These are phyloP conservation scores for Lactifluus hygrophoroides DNA, from an alignment of 768 basidiomycete genomes.

Conservation along the genomic window DNA sequence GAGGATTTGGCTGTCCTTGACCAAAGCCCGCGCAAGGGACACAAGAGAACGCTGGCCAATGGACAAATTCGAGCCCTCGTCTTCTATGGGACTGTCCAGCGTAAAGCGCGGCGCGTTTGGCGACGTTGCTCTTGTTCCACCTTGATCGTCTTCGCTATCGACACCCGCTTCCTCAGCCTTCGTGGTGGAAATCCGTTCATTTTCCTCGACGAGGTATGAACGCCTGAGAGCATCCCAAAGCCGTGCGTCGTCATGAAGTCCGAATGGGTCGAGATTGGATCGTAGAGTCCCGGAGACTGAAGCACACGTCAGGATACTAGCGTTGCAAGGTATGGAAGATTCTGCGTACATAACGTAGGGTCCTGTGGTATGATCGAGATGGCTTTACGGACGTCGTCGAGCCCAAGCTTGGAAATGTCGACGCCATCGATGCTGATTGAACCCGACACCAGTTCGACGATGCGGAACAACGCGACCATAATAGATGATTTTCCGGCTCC, in stretches of 20 bases:
- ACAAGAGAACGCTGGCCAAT: slow-evolving; percentile 79
- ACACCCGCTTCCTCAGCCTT: slow-evolving; percentile 29
- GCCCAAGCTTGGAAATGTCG: slow-evolving; percentile 76
- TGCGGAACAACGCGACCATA: slow-evolving; percentile 78
- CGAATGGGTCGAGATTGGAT: slow-evolving; percentile 87
- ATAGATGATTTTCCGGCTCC: slow-evolving; percentile 88
- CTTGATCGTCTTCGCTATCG: slow-evolving; percentile 33
- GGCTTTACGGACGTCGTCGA: slow-evolving; percentile 58
- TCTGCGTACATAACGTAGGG: slow-evolving; percentile 33
- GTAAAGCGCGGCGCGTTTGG: slow-evolving; percentile 45
- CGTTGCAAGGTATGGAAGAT: slow-evolving; percentile 38
- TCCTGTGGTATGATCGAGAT: slow-evolving; percentile 84
- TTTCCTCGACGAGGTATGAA: slow-evolving; percentile 66
- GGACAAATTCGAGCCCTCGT: slow-evolving; percentile 79
- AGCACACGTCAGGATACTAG: slow-evolving; percentile 14
- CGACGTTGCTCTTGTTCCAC: slow-evolving; percentile 23
- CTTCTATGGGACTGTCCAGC: slow-evolving; percentile 76
- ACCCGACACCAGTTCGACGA: slow-evolving; percentile 74
- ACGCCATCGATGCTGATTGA: slow-evolving; percentile 71
- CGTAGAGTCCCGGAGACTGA: slow-evolving; percentile 74
- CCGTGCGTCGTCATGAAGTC: slow-evolving; percentile 63
- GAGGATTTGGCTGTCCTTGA: slow-evolving; percentile 76
- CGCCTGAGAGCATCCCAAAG: slow-evolving; percentile 87
- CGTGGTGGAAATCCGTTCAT: slow-evolving; percentile 22
- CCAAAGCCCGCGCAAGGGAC: slow-evolving; percentile 81